phyloP scores from a whole-genome alignment of 805 yeast genomes.

The Candida krabiensis region DNA sequence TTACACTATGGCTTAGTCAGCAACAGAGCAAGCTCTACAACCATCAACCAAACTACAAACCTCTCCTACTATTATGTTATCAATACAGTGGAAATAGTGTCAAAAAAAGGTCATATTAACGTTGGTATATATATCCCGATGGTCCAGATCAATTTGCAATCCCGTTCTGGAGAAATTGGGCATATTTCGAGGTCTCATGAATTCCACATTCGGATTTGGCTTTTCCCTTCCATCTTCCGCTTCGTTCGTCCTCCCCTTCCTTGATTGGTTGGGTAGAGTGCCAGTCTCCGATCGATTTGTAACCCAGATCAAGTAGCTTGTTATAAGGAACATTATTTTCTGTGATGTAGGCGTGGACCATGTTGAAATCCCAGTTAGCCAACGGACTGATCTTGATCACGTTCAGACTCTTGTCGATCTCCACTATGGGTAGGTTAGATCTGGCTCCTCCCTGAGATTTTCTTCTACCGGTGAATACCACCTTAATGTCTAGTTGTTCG shows the following conservation, averaged over 20 bases:
- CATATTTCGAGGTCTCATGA: slow-evolving; percentile 76
- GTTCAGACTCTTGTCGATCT: slow-evolving; percentile 67
- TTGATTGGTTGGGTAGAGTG: slow-evolving; percentile 88
- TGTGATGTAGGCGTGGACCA: slow-evolving; percentile 70
- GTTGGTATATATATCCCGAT: no score
- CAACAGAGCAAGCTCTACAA: no score
- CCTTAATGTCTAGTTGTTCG: slow-evolving; percentile 65
- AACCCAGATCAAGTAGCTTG: slow-evolving; percentile 78
- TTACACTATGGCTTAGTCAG: no score
- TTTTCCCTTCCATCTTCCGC: slow-evolving; percentile 97
- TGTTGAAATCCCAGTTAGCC: slow-evolving; percentile 74
- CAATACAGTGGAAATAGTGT: no score
- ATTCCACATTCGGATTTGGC: slow-evolving; percentile 95
- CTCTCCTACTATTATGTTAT: no score
- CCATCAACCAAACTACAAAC: no score
- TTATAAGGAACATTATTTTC: slow-evolving; percentile 80
- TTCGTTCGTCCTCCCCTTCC: slow-evolving; percentile 92
- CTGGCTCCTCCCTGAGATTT: slow-evolving; percentile 88
- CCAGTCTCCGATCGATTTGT: slow-evolving; percentile 92
- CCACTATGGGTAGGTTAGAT: slow-evolving; percentile 68
- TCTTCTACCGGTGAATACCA: slow-evolving; percentile 90
- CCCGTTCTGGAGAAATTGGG: slow-evolving; percentile 48
- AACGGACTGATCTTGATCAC: slow-evolving; percentile 87
- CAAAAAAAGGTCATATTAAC: no score
- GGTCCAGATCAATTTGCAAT: not conserved